Conservation (phyloP, 164 flowering plant genomes). For the Stephania japonica region DNA sequence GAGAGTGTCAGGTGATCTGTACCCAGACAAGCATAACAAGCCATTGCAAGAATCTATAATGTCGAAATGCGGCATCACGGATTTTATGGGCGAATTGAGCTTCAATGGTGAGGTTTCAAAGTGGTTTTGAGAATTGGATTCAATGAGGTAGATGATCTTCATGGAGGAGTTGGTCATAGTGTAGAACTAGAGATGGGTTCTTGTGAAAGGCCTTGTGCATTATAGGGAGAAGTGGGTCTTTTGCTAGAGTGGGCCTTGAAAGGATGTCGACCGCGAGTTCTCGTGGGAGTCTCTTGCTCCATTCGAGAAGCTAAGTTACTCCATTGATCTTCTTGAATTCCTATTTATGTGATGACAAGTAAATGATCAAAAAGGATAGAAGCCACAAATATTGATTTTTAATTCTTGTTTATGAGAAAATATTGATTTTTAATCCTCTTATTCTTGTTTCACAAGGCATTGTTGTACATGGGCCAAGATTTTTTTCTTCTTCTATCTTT, state of each 20-base stretch:
- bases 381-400: too few relatives aligned
- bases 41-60: constrained; percentile 12
- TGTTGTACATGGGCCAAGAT: too few relatives aligned
- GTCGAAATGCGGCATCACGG: not conserved
- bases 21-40: not conserved
- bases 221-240: not conserved
- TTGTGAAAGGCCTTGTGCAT: not conserved
- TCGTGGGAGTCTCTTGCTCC: not conserved
- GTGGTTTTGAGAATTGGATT: not conserved
- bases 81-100: not conserved
- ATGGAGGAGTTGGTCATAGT: not conserved
- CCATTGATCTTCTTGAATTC: too few relatives aligned
- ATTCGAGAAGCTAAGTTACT: not conserved
- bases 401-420: too few relatives aligned
- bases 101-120: not conserved
- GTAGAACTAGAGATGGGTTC: not conserved
- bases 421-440: too few relatives aligned
- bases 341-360: too few relatives aligned
- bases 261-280: constrained; percentile 13
- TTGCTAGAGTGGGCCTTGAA: not conserved
- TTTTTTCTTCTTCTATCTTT: too few relatives aligned
- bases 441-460: too few relatives aligned
- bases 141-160: not conserved
- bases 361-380: too few relatives aligned
- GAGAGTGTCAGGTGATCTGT: not conserved